Conservation (phyloP, 2,329 filamentous ascomycete genomes). For the Gnomoniopsis smithogilvyi region DNA sequence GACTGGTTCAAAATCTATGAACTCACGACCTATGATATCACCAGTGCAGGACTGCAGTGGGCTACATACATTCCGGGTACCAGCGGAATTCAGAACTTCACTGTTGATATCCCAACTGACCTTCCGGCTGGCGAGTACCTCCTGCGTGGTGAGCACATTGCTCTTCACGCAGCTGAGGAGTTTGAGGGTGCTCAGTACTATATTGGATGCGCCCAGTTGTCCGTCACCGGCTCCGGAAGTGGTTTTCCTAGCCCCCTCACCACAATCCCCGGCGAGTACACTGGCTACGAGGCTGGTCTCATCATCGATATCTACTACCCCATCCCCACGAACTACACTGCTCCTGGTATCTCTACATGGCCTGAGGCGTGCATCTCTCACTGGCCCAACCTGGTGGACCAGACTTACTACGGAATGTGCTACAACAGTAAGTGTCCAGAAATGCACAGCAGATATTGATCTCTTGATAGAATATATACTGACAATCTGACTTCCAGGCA, state of each 20-base stretch:
- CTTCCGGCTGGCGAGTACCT: constrained; percentile 37
- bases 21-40: constrained; percentile 28
- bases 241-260: constrained; percentile 27
- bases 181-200: constrained; percentile 35
- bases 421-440: not conserved
- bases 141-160: constrained; percentile 38
- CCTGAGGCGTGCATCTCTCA: constrained; percentile 33
- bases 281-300: constrained; percentile 30
- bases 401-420: constrained; percentile 16
- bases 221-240: constrained; percentile 29
- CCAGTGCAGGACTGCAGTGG: constrained; percentile 29
- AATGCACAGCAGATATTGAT: not conserved
- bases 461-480: not conserved
- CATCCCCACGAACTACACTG: constrained; percentile 29
- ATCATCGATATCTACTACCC: constrained; percentile 35
- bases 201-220: constrained; percentile 34
- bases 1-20: constrained; percentile 24
- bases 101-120: constrained; percentile 28
- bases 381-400: constrained; percentile 33
- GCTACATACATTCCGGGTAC: constrained; percentile 20
- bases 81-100: constrained; percentile 28
- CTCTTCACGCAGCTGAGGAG: constrained; percentile 33
- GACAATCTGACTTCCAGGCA: not conserved
- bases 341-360: constrained; percentile 32
- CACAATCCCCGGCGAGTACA: constrained; percentile 32